Evolutionary conservation across 139 green algal genomes (phyloP).

Genomic region (Asterochloris sp.): DNA sequence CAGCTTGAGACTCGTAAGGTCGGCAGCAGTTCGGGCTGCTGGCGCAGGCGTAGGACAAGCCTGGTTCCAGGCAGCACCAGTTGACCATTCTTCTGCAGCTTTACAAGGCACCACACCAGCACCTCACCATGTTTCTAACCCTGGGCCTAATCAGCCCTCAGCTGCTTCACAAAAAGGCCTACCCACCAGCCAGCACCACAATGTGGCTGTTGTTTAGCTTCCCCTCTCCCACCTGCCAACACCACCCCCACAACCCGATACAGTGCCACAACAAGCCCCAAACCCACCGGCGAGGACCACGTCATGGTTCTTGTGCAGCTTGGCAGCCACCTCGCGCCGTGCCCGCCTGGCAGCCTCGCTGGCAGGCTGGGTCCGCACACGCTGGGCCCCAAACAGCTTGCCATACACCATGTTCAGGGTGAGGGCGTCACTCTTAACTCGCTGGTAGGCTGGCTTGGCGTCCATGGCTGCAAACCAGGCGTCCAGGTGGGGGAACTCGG

Average conservation of each 20-base stretch:
- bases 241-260: not conserved
- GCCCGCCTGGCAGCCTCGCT: not conserved
- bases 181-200: not conserved
- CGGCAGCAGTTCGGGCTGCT: not conserved
- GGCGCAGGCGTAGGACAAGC: not conserved
- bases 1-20: not conserved
- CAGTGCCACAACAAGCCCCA: not conserved
- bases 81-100: too few relatives aligned
- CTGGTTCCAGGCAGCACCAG: not conserved
- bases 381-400: constrained; percentile 20
- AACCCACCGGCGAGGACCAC: constrained; percentile 2
- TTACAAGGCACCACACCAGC: too few relatives aligned
- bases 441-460: constrained; percentile 16
- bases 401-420: constrained; percentile 19
- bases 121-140: too few relatives aligned
- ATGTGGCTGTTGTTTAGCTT: not conserved
- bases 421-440: constrained; percentile 24
- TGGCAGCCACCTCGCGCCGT: constrained; percentile 23
- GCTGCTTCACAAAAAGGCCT: not conserved
- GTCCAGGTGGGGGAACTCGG: constrained; percentile 10
- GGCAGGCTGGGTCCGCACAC: not conserved
- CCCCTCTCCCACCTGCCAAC: not conserved
- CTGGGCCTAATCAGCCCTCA: not conserved
- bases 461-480: constrained; percentile 21
- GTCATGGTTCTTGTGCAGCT: constrained; percentile 24